phyloP scores from a whole-genome alignment of 108 stramenopile species.

The Schizochytrium sp. region DNA sequence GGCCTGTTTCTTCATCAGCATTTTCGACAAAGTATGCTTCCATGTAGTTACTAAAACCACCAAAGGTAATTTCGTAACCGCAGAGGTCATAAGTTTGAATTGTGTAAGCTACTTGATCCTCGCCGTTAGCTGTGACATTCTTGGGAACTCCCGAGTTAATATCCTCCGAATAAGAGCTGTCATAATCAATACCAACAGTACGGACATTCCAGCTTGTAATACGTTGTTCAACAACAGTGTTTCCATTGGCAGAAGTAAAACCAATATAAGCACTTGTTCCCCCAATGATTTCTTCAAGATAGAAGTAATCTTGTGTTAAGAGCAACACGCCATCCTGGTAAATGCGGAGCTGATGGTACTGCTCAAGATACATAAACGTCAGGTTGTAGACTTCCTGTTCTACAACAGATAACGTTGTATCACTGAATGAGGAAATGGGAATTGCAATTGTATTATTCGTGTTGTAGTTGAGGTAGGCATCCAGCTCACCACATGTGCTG shows the following conservation, averaged over 20 bases:
- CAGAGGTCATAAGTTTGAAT: conserved; percentile 23
- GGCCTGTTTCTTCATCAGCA: not conserved
- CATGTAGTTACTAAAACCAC: not conserved
- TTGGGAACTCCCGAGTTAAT: not conserved
- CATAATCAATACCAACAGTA: conserved; percentile 10
- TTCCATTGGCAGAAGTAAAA: not conserved
- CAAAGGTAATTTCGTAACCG: not conserved
- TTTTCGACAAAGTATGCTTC: not conserved
- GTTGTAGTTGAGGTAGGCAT: not conserved
- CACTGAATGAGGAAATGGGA: not conserved
- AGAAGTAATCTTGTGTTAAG: not conserved
- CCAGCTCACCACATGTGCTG: not conserved
- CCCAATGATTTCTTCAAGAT: not conserved
- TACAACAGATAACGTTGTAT: not conserved
- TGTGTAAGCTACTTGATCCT: not conserved
- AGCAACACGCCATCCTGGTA: not conserved
- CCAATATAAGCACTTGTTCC: not conserved
- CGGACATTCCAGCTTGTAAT: not conserved
- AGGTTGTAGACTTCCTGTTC: conserved; percentile 2
- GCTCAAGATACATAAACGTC: not conserved
- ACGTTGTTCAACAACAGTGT: not conserved
- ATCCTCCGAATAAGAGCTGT: not conserved
- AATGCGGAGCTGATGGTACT: not conserved
- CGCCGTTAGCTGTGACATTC: conserved; percentile 11
- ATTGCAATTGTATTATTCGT: not conserved